phyloP scores from a whole-genome alignment of 768 basidiomycete genomes.

The Leccinum truebloodii region DNA sequence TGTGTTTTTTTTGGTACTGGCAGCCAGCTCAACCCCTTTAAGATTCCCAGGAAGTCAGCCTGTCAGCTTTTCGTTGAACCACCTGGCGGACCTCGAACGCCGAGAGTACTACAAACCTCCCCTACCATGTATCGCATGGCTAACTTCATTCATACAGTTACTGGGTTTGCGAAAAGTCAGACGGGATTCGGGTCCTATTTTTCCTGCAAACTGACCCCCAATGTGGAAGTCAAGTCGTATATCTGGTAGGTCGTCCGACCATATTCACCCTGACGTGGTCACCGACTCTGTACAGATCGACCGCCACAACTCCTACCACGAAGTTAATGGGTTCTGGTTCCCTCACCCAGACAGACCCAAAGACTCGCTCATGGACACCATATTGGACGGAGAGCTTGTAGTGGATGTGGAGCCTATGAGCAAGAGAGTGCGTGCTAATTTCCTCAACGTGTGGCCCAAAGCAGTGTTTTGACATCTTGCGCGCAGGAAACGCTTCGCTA shows the following conservation, averaged over 20 bases:
- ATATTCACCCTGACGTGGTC: constrained; percentile 1
- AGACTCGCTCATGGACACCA: constrained; percentile 70
- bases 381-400: constrained; percentile 94
- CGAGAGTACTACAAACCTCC: constrained; percentile 60
- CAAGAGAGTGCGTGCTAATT: constrained; percentile 51
- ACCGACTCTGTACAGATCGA: constrained; percentile 66
- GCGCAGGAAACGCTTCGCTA: constrained; percentile 76
- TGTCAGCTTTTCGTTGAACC: constrained; percentile 76
- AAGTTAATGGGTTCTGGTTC: constrained; percentile 77
- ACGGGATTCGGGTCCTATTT: constrained; percentile 89
- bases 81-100: constrained; percentile 74
- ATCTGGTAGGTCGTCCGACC: constrained; percentile 58
- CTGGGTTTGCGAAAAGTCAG: constrained; percentile 99
- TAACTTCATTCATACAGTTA: constrained; percentile 54
- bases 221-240: constrained; percentile 59
- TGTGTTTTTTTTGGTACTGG: constrained; percentile 4
- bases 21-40: constrained; percentile 31
- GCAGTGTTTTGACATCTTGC: not conserved
- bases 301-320: constrained; percentile 85
- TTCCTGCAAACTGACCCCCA: constrained; percentile 64
- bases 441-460: constrained; percentile 2
- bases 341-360: constrained; percentile 80
- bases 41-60: constrained; percentile 96
- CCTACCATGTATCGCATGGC: constrained; percentile 3
- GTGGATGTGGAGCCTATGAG: constrained; percentile 82